phyloP scores from a whole-genome alignment of 306 rosid genomes.

The Sesbania bispinosa region DNA sequence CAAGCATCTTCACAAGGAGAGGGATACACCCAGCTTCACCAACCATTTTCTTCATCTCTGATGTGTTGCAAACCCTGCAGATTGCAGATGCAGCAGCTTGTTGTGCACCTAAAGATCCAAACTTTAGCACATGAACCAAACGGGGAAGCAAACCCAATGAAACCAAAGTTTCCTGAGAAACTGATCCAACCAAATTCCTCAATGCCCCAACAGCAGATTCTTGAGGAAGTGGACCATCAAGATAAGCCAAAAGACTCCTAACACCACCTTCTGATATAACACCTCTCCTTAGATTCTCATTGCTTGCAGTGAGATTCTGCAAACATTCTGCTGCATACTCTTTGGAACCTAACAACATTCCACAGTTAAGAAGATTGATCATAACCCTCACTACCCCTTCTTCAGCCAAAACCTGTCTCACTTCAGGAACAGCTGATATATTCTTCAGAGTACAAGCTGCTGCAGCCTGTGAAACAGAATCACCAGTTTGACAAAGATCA shows the following conservation, averaged over 20 bases:
- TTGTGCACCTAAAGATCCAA: constrained; percentile 74
- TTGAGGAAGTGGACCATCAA: constrained; percentile 73
- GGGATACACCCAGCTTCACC: constrained; percentile 84
- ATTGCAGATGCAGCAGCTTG: constrained; percentile 70
- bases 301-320: constrained; percentile 80
- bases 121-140: constrained; percentile 56
- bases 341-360: constrained; percentile 69
- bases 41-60: constrained; percentile 52
- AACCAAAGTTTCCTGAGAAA: constrained; percentile 47
- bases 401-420: constrained; percentile 65
- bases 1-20: constrained; percentile 74
- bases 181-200: constrained; percentile 65
- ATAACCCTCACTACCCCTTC: constrained; percentile 68
- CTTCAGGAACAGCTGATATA: constrained; percentile 76
- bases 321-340: constrained; percentile 88
- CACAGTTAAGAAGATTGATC: constrained; percentile 66
- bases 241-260: constrained; percentile 66
- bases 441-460: constrained; percentile 80
- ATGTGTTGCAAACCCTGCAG: constrained; percentile 49
- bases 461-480: constrained; percentile 78
- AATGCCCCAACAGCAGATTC: constrained; percentile 80
- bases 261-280: constrained; percentile 83
- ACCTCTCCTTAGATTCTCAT: constrained; percentile 56
- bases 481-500: constrained; percentile 75
- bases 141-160: constrained; percentile 61